These are phyloP conservation scores for Xylariomycetidae sp. DNA, from an alignment of 2,329 filamentous ascomycete species.

Conservation along the genomic window DNA sequence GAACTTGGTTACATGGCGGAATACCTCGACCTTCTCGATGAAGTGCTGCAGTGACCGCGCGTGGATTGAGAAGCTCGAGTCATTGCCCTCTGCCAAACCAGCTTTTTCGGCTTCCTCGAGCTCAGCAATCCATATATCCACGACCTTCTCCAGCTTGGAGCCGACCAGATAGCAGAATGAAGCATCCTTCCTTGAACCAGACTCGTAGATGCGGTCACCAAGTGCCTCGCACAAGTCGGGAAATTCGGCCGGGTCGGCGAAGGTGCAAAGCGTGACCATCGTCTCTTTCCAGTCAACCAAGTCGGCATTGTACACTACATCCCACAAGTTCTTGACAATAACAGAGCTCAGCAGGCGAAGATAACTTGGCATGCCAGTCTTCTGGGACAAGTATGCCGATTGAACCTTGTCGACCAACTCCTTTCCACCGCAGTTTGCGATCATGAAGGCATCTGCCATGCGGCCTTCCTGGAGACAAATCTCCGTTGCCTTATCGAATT, in stretches of 20 bases:
- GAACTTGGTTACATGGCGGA: conserved; percentile 91
- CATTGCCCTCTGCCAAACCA: conserved; percentile 63
- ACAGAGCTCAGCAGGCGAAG: conserved; percentile 85
- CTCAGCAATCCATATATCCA: conserved; percentile 88
- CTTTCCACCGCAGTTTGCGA: conserved; percentile 93
- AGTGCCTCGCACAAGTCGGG: conserved; percentile 91
- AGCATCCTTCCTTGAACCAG: conserved; percentile 77
- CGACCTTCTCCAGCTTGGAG: conserved; percentile 95
- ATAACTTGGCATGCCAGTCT: conserved; percentile 82
- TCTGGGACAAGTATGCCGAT: conserved; percentile 80
- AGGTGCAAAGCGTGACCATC: conserved; percentile 94
- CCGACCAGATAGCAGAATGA: conserved; percentile 95
- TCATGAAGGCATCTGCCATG: conserved; percentile 94
- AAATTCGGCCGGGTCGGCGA: conserved; percentile 86
- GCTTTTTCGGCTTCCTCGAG: conserved; percentile 78
- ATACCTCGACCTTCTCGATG: conserved; percentile 97
- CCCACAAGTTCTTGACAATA: conserved; percentile 95
- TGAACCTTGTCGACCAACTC: conserved; percentile 93
- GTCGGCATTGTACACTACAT: conserved; percentile 94
- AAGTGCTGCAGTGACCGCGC: conserved; percentile 84
- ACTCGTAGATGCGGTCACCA: conserved; percentile 82
- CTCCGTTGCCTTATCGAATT: conserved; percentile 86
- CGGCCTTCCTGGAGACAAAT: conserved; percentile 84
- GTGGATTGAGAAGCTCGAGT: conserved; percentile 88
- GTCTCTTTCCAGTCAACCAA: conserved; percentile 93